Evolutionary conservation across 1,284 basidiomycete genomes (phyloP).

Genomic region (Phlebopus sp.): DNA sequence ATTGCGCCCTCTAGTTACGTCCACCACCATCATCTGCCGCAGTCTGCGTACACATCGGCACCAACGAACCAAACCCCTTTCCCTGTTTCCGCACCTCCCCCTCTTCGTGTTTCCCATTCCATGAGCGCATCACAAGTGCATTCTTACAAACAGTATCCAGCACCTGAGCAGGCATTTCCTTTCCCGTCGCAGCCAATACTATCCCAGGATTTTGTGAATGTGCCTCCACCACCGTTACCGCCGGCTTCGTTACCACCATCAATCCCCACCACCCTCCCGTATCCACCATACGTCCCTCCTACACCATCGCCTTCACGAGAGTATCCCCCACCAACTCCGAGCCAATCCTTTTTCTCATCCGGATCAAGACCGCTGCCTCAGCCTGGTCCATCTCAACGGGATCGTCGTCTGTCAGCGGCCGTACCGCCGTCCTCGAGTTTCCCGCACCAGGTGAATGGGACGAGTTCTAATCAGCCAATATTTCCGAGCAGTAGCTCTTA

Average conservation of each 20-base stretch:
- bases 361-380: slow-evolving; percentile 59
- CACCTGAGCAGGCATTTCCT: slow-evolving; percentile 21
- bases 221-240: slow-evolving; percentile 15
- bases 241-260: slow-evolving; percentile 1
- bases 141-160: slow-evolving; percentile 25
- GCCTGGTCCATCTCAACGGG: slow-evolving; percentile 33
- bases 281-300: slow-evolving; percentile 29
- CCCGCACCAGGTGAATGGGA: slow-evolving; percentile 20
- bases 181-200: slow-evolving; percentile 27
- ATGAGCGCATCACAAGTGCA: slow-evolving; percentile 22
- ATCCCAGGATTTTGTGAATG: slow-evolving; percentile 18
- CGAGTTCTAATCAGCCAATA: slow-evolving; percentile 13
- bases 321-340: slow-evolving; percentile 28
- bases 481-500: slow-evolving; percentile 20
- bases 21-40: slow-evolving; percentile 33
- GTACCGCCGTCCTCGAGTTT: slow-evolving; percentile 33
- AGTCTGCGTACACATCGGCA: slow-evolving; percentile 20
- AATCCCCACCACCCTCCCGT: slow-evolving; percentile 22
- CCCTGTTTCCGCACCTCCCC: slow-evolving; percentile 5
- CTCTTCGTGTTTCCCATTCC: slow-evolving; percentile 27
- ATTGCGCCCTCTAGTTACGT: slow-evolving; percentile 17
- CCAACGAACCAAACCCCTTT: slow-evolving; percentile 11
- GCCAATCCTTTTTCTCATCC: slow-evolving; percentile 32
- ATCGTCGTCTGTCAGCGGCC: slow-evolving; percentile 36
- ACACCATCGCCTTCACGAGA: slow-evolving; percentile 34